phyloP scores from a whole-genome alignment of 129 eudicot genomes.

The Chrysanthemum seticuspe region DNA sequence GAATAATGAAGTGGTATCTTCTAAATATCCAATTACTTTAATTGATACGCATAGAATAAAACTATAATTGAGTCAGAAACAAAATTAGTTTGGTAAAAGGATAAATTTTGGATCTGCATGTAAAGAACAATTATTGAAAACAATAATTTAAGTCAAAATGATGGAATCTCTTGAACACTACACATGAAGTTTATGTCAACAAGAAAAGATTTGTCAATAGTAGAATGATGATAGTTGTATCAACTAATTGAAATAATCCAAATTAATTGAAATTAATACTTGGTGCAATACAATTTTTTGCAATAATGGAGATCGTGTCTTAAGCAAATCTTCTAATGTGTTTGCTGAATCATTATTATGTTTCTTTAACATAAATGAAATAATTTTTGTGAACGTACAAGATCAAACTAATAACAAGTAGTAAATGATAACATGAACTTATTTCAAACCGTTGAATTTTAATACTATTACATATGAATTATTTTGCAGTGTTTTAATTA shows the following conservation, averaged over 20 bases:
- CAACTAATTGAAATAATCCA: neutral
- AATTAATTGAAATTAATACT: neutral
- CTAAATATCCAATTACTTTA: no score
- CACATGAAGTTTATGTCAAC: constrained; percentile 28
- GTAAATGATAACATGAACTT: no score
- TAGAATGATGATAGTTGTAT: constrained; percentile 15
- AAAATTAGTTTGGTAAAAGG: constrained; percentile 1
- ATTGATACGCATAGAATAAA: neutral
- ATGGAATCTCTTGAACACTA: constrained; percentile 20
- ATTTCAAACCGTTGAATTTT: no score
- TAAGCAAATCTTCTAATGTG: constrained; percentile 1
- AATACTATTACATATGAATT: no score
- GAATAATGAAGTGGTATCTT: no score
- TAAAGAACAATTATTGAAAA: neutral
- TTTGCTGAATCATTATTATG: no score
- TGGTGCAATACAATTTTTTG: constrained; percentile 8
- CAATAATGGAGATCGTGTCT: constrained; percentile 13
- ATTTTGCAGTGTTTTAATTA: no score
- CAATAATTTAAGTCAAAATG: constrained; percentile 22
- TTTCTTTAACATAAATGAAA: no score
- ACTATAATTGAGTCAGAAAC: neutral
- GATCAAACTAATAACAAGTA: no score
- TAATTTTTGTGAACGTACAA: no score
- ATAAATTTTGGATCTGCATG: neutral
- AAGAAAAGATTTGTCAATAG: constrained; percentile 26